These are phyloP conservation scores for Trichosporon asahii DNA, from an alignment of 1,284 basidiomycete genomes.

Conservation along the genomic window DNA sequence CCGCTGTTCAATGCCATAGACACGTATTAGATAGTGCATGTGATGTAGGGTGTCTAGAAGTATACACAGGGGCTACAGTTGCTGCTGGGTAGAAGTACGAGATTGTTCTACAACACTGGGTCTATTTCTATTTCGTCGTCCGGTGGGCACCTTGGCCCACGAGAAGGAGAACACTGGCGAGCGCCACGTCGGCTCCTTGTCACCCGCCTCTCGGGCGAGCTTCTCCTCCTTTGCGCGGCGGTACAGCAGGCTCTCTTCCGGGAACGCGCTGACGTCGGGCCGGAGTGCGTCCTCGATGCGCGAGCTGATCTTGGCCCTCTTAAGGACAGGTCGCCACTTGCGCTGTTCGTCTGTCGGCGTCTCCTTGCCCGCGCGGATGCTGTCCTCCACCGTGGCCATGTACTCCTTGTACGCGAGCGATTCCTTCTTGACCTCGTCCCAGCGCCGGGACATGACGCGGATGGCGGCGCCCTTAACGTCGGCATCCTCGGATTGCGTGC, in stretches of 20 bases:
- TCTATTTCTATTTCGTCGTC: not conserved
- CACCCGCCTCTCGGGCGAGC: not conserved
- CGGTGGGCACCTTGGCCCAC: not conserved
- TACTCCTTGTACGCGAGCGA: constrained; percentile 13
- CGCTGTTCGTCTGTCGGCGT: not conserved
- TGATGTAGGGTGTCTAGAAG: not conserved
- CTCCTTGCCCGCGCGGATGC: not conserved
- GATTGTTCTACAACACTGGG: not conserved
- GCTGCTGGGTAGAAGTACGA: not conserved
- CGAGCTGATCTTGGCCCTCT: constrained; percentile 9
- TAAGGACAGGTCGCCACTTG: not conserved
- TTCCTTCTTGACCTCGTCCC: not conserved
- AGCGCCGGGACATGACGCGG: not conserved
- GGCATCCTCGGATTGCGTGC: not conserved
- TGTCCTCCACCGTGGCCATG: not conserved
- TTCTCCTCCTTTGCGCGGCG: constrained; percentile 9
- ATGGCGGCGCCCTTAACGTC: not conserved
- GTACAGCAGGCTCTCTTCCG: constrained; percentile 11
- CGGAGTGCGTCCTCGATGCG: constrained; percentile 17
- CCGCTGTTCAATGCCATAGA: not conserved
- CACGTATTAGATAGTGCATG: not conserved
- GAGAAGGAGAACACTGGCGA: not conserved
- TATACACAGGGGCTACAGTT: not conserved
- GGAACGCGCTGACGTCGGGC: constrained; percentile 4
- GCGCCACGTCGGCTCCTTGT: not conserved